Evolutionary conservation across 768 basidiomycete species (phyloP).

Genomic region (Pholiota conissans): DNA sequence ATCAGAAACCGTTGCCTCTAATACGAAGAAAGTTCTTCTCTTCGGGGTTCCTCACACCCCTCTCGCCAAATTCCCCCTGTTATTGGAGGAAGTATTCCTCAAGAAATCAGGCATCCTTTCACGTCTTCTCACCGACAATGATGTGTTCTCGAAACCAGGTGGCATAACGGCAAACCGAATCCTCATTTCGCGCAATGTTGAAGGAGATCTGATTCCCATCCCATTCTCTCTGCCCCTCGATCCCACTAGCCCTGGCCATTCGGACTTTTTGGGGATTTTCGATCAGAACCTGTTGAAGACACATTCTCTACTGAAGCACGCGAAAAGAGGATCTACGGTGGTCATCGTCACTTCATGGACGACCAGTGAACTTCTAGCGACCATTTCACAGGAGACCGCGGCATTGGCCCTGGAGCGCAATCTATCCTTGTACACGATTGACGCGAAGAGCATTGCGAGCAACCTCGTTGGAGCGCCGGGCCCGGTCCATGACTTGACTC

Average conservation of each 20-base stretch:
- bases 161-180: slow-evolving; percentile 71
- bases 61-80: slow-evolving; percentile 52
- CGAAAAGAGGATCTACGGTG: slow-evolving; percentile 66
- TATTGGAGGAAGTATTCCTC: slow-evolving; percentile 61
- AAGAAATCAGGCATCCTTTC: slow-evolving; percentile 49
- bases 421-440: slow-evolving; percentile 58
- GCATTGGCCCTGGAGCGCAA: slow-evolving; percentile 49
- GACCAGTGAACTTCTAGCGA: slow-evolving; percentile 67
- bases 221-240: slow-evolving; percentile 59
- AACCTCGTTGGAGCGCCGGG: slow-evolving; percentile 35
- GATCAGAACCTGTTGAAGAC: slow-evolving; percentile 79
- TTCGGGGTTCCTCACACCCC: slow-evolving; percentile 61
- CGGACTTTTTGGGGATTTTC: slow-evolving; percentile 74
- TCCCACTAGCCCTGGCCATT: slow-evolving; percentile 40
- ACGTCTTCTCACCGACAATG: slow-evolving; percentile 68
- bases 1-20: slow-evolving; percentile 35
- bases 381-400: slow-evolving; percentile 54
- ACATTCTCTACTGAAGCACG: slow-evolving; percentile 68
- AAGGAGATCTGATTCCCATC: slow-evolving; percentile 47
- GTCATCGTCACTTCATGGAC: slow-evolving; percentile 80
- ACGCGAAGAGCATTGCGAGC: slow-evolving; percentile 54
- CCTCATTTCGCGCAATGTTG: slow-evolving; percentile 53
- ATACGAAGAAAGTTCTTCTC: slow-evolving; percentile 62
- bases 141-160: slow-evolving; percentile 72
- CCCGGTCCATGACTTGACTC: slow-evolving; percentile 38